Evolutionary conservation across 2,329 filamentous ascomycete genomes (phyloP).

Genomic region (Blastomyces percursus): DNA sequence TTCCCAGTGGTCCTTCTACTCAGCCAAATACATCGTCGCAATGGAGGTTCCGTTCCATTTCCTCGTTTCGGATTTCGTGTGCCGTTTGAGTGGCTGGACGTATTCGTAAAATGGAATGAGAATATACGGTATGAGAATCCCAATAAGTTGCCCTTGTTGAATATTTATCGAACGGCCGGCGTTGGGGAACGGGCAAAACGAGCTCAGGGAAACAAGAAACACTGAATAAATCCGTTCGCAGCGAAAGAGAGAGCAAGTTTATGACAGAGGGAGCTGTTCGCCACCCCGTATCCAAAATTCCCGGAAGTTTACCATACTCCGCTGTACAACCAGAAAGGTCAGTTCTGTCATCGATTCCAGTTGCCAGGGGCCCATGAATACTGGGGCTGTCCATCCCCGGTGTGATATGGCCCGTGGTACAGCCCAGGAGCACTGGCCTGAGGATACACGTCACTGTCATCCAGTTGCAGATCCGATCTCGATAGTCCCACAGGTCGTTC

Average conservation of each 20-base stretch:
- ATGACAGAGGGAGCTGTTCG: not conserved
- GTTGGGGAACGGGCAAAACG: not conserved
- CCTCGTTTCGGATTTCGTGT: not conserved
- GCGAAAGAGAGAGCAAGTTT: not conserved
- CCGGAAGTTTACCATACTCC: not conserved
- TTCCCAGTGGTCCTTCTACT: not conserved
- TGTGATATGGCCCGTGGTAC: not conserved
- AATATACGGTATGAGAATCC: not conserved
- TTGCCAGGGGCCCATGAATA: not conserved
- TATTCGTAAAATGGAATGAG: not conserved
- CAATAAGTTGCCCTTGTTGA: not conserved
- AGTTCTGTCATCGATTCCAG: not conserved
- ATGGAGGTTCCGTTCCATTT: not conserved
- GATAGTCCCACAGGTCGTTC: not conserved
- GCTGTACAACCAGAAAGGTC: not conserved
- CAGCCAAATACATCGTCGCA: not conserved
- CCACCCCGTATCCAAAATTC: not conserved
- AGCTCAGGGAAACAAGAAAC: not conserved
- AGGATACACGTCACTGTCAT: not conserved
- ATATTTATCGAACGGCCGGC: slow-evolving; percentile 5
- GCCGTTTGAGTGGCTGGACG: not conserved
- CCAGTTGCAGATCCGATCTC: not conserved
- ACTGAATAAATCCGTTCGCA: not conserved
- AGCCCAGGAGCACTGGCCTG: not conserved
- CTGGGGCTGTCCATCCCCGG: not conserved